These are phyloP conservation scores for Eleusine indica DNA, from an alignment of 176 grass and related monocot species.

Conservation along the genomic window DNA sequence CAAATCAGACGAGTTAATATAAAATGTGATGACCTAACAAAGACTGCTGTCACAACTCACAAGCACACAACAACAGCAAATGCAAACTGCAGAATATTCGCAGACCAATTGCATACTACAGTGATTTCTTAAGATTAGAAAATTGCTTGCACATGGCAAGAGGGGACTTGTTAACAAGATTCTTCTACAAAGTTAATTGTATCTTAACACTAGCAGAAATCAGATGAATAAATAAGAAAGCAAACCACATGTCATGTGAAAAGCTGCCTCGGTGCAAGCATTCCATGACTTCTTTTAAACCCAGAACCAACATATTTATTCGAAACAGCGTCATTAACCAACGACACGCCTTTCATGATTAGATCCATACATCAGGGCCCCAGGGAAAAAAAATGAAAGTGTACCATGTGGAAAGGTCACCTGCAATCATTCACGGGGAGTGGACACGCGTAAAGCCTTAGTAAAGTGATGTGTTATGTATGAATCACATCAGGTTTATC, in stretches of 20 bases:
- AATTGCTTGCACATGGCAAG: conserved; percentile 40
- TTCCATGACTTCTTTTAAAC: conserved; percentile 1
- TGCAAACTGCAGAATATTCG: not conserved
- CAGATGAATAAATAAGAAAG: conserved; percentile 27
- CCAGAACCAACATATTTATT: conserved; percentile 22
- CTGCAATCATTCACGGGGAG: conserved; percentile 50
- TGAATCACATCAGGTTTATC: conserved; percentile 2
- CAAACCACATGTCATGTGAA: conserved; percentile 47
- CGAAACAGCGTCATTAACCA: conserved; percentile 25
- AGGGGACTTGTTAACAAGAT: conserved; percentile 41
- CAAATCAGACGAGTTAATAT: not conserved
- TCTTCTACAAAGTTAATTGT: conserved; percentile 21
- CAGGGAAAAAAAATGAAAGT: conserved; percentile 21
- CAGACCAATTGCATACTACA: not conserved
- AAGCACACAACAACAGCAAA: not conserved
- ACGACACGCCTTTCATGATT: conserved; percentile 53
- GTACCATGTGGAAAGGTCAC: conserved; percentile 49
- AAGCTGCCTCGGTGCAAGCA: conserved; percentile 42
- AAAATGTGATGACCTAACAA: not conserved
- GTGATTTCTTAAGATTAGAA: conserved; percentile 19
- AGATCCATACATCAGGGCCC: conserved; percentile 42
- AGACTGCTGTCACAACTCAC: not conserved
- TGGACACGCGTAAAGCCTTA: conserved; percentile 34
- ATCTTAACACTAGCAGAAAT: conserved; percentile 38
- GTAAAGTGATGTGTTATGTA: conserved; percentile 34